Percentiles rank a stretch among this genome's conserved stretches.
Evolutionary conservation across 805 yeast species (phyloP).

Genomic region (Hanseniaspora thailandica): DNA sequence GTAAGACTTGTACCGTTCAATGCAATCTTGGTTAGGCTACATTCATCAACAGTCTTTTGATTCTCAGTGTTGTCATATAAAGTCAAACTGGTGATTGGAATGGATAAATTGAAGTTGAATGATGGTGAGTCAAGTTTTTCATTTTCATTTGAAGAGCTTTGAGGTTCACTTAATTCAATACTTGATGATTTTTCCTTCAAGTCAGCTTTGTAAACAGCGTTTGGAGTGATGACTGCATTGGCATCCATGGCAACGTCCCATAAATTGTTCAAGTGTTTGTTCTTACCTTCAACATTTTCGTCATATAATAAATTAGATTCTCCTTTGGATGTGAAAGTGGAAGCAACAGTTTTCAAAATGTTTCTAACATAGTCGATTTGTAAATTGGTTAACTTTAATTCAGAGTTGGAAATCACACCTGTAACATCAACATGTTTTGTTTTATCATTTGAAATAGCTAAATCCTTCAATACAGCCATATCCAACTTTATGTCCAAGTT

Average conservation of each 20-base stretch:
- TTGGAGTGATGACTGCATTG: constrained; percentile 35
- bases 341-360: constrained; percentile 41
- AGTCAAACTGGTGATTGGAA: constrained; percentile 55
- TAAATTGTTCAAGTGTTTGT: constrained; percentile 19
- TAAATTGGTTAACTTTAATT: constrained; percentile 56
- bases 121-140: constrained; percentile 20
- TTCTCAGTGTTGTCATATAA: constrained; percentile 43
- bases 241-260: constrained; percentile 42
- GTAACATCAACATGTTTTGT: constrained; percentile 40
- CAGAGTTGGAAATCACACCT: constrained; percentile 54
- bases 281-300: constrained; percentile 34
- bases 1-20: constrained; percentile 42
- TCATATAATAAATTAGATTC: constrained; percentile 18
- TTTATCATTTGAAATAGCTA: constrained; percentile 19
- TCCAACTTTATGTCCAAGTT: constrained; percentile 51
- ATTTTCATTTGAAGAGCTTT: constrained; percentile 11
- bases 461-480: constrained; percentile 41
- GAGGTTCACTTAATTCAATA: constrained; percentile 3
- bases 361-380: constrained; percentile 51
- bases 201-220: constrained; percentile 19
- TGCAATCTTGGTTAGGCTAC: constrained; percentile 45
- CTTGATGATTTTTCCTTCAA: constrained; percentile 6
- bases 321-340: constrained; percentile 40
- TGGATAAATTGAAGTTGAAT: constrained; percentile 40
- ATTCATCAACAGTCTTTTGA: constrained; percentile 28